Evolutionary conservation across 257 asterid genomes (phyloP).

Genomic region (Thymus quinquecostatus): DNA sequence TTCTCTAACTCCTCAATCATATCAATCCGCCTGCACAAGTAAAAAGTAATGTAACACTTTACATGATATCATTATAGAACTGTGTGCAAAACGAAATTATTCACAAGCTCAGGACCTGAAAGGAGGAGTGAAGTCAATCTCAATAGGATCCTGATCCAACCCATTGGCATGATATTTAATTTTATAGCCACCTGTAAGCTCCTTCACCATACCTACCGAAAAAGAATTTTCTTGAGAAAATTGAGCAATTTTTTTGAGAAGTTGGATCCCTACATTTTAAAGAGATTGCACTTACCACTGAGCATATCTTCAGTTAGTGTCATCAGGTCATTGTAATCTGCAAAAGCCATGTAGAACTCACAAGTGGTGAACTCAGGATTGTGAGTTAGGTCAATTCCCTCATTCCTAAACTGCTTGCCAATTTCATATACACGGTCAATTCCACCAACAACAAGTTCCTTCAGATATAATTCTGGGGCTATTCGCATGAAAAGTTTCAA

Average conservation of each 20-base stretch:
- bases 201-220: slow-evolving; percentile 81
- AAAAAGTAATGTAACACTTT: slow-evolving; percentile 7
- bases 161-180: slow-evolving; percentile 92
- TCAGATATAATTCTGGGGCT: slow-evolving; percentile 82
- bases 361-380: slow-evolving; percentile 97
- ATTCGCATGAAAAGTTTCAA: slow-evolving; percentile 82
- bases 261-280: slow-evolving; percentile 28
- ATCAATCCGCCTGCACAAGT: slow-evolving; percentile 70
- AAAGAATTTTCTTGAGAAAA: slow-evolving; percentile 8
- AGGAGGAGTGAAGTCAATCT: slow-evolving; percentile 97
- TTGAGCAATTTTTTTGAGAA: neutral
- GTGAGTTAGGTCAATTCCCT: slow-evolving; percentile 91
- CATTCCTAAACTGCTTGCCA: slow-evolving; percentile 88
- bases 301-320: slow-evolving; percentile 80
- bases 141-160: slow-evolving; percentile 68
- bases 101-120: slow-evolving; percentile 59
- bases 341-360: slow-evolving; percentile 91
- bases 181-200: slow-evolving; percentile 83
- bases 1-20: slow-evolving; percentile 93
- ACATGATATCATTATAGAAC: neutral
- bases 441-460: slow-evolving; percentile 84
- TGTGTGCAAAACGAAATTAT: neutral
- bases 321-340: slow-evolving; percentile 90
- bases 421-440: slow-evolving; percentile 87
- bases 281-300: slow-evolving; percentile 46